Evolutionary conservation across 106 monocot genomes (phyloP).

Genomic region (Acorus calamus): DNA sequence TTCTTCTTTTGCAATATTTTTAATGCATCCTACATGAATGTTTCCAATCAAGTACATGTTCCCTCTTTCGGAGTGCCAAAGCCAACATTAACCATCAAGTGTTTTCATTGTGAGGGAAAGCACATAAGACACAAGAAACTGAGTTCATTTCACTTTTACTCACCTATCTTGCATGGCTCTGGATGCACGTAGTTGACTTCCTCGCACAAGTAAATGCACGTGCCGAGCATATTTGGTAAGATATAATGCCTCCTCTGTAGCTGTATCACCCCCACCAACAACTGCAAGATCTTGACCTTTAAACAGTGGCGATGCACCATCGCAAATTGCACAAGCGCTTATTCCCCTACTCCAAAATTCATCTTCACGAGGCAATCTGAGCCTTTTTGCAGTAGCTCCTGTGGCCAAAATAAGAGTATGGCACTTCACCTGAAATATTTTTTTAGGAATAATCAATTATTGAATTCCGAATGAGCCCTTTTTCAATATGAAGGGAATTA

Average conservation of each 20-base stretch:
- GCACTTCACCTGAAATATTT: conserved; percentile 64
- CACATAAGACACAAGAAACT: too few species aligned
- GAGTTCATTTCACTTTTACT: background rate
- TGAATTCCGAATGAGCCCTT: too few species aligned
- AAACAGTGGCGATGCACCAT: conserved; percentile 93
- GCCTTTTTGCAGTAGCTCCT: conserved; percentile 89
- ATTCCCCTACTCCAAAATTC: conserved; percentile 99
- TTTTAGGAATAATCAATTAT: background rate
- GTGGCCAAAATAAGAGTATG: conserved; percentile 86
- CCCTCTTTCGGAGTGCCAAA: too few species aligned
- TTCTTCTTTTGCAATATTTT: too few species aligned
- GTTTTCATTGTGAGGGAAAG: background rate
- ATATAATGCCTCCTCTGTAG: conserved; percentile 93
- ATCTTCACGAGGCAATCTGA: conserved; percentile 88
- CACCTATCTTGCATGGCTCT: conserved; percentile 98
- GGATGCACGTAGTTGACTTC: conserved; percentile 63
- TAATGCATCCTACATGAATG: too few species aligned
- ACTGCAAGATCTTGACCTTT: conserved; percentile 92
- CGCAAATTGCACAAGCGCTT: conserved; percentile 99
- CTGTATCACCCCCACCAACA: conserved; percentile 94
- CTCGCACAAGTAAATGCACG: conserved; percentile 84
- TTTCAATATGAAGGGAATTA: too few species aligned
- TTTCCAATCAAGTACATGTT: too few species aligned
- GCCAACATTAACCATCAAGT: too few species aligned
- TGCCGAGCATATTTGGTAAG: conserved; percentile 98